Evolutionary conservation across 2,329 filamentous ascomycete genomes (phyloP).

Genomic region (Botrytis sinoallii): DNA sequence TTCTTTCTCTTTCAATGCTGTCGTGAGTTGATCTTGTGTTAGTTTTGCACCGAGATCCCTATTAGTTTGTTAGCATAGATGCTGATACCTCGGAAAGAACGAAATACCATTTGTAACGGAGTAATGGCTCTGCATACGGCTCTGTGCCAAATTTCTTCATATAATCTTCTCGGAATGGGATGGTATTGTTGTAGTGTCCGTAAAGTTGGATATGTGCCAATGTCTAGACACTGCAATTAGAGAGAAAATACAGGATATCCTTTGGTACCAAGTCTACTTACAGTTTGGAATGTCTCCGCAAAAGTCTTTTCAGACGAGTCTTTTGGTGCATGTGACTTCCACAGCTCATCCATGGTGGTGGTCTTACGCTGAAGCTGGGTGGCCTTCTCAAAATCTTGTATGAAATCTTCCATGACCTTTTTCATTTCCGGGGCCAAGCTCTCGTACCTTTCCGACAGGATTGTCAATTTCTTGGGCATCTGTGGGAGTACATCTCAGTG

Average conservation of each 20-base stretch:
- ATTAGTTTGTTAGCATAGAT: background rate
- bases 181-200: conserved; percentile 14
- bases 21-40: conserved; percentile 16
- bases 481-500: background rate
- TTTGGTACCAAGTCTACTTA: background rate
- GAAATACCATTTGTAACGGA: conserved; percentile 19
- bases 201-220: conserved; percentile 20
- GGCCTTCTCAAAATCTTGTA: conserved; percentile 14
- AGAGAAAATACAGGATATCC: no score
- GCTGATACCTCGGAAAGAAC: background rate
- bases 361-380: background rate
- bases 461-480: background rate
- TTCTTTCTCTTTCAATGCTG: conserved; percentile 18
- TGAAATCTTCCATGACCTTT: conserved; percentile 13
- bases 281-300: background rate
- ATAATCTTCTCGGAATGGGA: conserved; percentile 1
- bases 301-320: background rate
- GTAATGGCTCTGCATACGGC: conserved; percentile 19
- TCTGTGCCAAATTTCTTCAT: background rate
- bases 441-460: background rate
- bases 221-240: conserved; percentile 1
- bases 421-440: background rate
- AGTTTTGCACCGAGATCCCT: conserved; percentile 24
- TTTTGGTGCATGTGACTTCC: background rate
- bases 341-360: conserved; percentile 6